Evolutionary conservation across 805 yeast genomes (phyloP).

Genomic region (Saturnispora dispora): DNA sequence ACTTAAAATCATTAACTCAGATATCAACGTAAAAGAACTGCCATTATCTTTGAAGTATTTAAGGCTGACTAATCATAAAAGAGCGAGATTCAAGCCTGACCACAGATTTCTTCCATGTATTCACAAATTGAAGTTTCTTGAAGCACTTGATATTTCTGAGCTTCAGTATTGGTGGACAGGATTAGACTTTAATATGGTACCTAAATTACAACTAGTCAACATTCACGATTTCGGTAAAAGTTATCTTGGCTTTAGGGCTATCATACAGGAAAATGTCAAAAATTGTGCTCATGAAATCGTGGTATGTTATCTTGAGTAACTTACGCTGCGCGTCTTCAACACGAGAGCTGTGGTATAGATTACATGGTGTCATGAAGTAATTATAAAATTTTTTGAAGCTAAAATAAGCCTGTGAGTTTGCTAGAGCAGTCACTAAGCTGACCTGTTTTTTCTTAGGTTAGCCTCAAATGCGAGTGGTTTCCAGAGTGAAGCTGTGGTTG

Average conservation of each 20-base stretch:
- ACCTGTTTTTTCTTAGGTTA: too few relatives aligned
- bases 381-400: too few relatives aligned
- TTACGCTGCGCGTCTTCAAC: too few relatives aligned
- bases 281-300: neutral
- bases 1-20: neutral
- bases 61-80: neutral
- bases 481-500: too few relatives aligned
- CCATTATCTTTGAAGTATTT: neutral
- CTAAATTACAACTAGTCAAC: neutral
- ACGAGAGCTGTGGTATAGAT: too few relatives aligned
- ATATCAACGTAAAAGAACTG: neutral
- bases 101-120: neutral
- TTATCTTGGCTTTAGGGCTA: neutral
- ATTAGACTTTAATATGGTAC: neutral
- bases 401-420: too few relatives aligned
- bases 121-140: neutral
- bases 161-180: neutral
- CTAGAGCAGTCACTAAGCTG: too few relatives aligned
- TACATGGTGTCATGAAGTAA: too few relatives aligned
- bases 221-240: neutral
- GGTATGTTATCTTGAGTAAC: neutral
- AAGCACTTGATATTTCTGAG: neutral
- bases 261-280: neutral
- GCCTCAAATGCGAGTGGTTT: too few relatives aligned
- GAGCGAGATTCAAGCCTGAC: neutral